Percentiles rank a stretch among this genome's conserved stretches.
Evolutionary conservation across 2,329 filamentous ascomycete species (phyloP).

Genomic region (Bipolaris oryzae): DNA sequence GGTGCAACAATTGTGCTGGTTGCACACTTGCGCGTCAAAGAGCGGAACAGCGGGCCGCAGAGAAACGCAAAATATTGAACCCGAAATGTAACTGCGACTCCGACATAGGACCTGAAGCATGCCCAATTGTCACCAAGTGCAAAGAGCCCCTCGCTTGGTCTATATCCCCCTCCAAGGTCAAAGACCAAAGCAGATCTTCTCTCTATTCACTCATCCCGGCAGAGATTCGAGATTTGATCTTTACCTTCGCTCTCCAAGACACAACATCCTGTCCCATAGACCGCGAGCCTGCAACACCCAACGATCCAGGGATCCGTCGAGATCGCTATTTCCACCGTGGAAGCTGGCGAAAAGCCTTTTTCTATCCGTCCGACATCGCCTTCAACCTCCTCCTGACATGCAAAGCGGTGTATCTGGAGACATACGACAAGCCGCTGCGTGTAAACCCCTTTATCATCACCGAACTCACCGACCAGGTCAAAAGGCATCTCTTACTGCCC

Average conservation of each 20-base stretch:
- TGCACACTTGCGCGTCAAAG: not conserved
- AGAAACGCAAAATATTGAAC: not conserved
- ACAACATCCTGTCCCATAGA: constrained; percentile 9
- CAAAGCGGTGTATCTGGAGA: constrained; percentile 30
- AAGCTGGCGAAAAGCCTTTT: not conserved
- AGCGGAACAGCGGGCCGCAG: not conserved
- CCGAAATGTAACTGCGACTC: not conserved
- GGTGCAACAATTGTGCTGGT: not conserved
- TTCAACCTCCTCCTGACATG: constrained; percentile 25
- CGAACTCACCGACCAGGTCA: not conserved
- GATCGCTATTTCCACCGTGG: not conserved
- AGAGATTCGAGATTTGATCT: constrained; percentile 29
- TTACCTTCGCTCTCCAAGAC: constrained; percentile 22
- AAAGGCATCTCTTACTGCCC: not conserved
- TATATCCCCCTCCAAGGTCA: constrained; percentile 1
- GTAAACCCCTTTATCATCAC: constrained; percentile 17
- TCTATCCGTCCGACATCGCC: constrained; percentile 13
- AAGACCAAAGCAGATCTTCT: constrained; percentile 14
- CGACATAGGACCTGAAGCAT: not conserved
- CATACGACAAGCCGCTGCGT: constrained; percentile 19
- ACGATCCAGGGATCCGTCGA: not conserved
- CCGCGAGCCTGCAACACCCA: not conserved
- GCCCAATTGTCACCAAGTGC: not conserved
- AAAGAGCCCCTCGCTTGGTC: constrained; percentile 29
- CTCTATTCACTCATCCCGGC: constrained; percentile 21